Evolutionary conservation across 306 rosid genomes (phyloP).

Genomic region (Trifolium subterraneum): DNA sequence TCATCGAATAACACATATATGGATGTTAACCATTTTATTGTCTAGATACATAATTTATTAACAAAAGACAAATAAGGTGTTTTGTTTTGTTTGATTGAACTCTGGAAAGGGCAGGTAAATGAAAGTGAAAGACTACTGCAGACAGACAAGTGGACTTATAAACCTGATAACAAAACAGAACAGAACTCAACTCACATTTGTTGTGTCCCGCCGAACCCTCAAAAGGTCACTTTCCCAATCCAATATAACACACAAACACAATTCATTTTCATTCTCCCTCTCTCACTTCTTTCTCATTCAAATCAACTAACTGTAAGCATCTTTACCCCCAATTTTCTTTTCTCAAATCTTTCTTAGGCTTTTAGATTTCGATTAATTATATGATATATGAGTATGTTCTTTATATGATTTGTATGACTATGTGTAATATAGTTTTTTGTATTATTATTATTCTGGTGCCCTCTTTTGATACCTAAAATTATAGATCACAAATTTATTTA

Average conservation of each 20-base stretch:
- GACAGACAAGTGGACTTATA: no score
- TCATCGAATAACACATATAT: no score
- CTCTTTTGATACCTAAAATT: not conserved
- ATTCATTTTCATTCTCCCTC: no score
- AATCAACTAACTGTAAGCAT: not conserved
- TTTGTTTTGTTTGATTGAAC: no score
- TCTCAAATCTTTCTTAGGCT: not conserved
- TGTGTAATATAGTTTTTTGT: not conserved
- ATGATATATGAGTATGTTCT: no score
- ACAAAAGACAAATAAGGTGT: no score
- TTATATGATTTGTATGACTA: no score
- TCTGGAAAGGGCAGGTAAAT: not conserved
- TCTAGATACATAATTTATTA: no score
- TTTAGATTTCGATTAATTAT: no score
- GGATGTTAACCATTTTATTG: no score
- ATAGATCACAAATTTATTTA: constrained; percentile 1
- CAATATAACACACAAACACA: not conserved
- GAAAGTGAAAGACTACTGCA: no score
- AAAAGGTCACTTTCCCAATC: constrained; percentile 39
- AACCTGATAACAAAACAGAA: no score
- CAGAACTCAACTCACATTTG: not conserved
- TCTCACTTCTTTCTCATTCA: not conserved
- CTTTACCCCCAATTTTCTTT: not conserved
- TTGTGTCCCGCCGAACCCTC: constrained; percentile 32
- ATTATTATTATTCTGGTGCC: not conserved